These are phyloP conservation scores for Marasmius tenuissimus DNA, from an alignment of 1,284 basidiomycete genomes.

Conservation along the genomic window DNA sequence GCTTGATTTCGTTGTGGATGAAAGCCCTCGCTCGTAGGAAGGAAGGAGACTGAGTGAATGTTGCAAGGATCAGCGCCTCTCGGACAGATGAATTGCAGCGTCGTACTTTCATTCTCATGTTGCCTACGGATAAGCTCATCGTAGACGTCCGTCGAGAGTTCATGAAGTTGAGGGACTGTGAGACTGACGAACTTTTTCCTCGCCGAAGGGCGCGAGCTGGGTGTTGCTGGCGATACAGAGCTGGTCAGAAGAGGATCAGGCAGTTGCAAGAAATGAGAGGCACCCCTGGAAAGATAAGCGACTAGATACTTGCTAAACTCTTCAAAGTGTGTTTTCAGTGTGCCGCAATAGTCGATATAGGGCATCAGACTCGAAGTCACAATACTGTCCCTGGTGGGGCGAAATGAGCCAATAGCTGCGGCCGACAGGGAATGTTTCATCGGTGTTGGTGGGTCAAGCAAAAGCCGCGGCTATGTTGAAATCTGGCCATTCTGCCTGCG, in stretches of 20 bases:
- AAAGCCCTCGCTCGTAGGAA: conserved; percentile 91
- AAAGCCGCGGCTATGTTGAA: too few species aligned
- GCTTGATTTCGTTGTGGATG: conserved; percentile 99
- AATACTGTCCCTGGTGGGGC: too few species aligned
- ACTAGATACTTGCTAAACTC: conserved; percentile 76
- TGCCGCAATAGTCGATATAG: conserved; percentile 57
- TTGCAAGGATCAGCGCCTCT: conserved; percentile 11
- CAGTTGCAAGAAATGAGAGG: background rate
- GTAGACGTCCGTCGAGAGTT: conserved; percentile 92
- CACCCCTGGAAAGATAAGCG: conserved; percentile 74
- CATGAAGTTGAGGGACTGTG: conserved; percentile 90
- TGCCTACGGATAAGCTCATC: conserved; percentile 88
- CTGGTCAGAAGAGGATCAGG: background rate
- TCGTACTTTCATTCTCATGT: conserved; percentile 63
- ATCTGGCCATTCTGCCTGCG: too few species aligned
- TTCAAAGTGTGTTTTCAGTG: conserved; percentile 73
- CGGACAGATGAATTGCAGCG: conserved; percentile 17
- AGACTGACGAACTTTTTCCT: conserved; percentile 88
- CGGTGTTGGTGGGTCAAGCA: too few species aligned
- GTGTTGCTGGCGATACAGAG: conserved; percentile 48
- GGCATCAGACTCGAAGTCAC: conserved; percentile 37
- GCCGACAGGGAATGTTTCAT: too few species aligned
- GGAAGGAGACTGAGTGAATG: conserved; percentile 69
- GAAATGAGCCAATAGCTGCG: too few species aligned
- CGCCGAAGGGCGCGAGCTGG: conserved; percentile 79